phyloP scores from a whole-genome alignment of 73 alveolate genomes.

The Tetrahymena thermophila region DNA sequence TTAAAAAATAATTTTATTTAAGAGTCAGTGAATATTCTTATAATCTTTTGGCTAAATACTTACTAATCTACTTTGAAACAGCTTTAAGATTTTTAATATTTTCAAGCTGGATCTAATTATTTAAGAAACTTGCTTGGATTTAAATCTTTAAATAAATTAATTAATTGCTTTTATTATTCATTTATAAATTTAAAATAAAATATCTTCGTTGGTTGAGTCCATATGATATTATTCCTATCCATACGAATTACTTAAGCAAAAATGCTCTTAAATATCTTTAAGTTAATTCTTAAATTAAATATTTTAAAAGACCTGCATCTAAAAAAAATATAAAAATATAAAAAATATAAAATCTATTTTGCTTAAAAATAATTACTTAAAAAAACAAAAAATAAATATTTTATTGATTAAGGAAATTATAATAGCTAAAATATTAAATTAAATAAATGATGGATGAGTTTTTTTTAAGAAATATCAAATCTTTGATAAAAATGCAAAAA shows the following conservation, averaged over 20 bases:
- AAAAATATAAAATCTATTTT: no score
- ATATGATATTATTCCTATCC: neutral
- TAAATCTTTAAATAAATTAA: neutral
- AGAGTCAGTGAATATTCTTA: neutral
- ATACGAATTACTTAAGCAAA: neutral
- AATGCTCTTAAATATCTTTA: no score
- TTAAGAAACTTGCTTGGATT: neutral
- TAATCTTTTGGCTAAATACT: neutral
- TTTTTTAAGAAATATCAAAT: neutral
- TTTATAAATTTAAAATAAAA: neutral
- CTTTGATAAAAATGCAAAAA: neutral
- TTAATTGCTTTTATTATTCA: neutral
- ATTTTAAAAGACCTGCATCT: no score
- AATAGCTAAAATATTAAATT: neutral
- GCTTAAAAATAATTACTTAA: no score
- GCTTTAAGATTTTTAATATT: neutral
- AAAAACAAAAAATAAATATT: no score
- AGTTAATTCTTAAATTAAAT: no score
- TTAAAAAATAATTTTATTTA: no score
- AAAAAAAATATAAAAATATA: no score
- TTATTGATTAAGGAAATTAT: no score
- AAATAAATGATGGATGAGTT: neutral
- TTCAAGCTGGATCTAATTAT: neutral
- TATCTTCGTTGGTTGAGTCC: neutral
- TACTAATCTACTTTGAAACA: neutral